A percentile compares a stretch with the other conserved stretches of the same genome.
Conservation (phyloP, 2,329 filamentous ascomycete species). For the Curvularia hawaiiensis region DNA sequence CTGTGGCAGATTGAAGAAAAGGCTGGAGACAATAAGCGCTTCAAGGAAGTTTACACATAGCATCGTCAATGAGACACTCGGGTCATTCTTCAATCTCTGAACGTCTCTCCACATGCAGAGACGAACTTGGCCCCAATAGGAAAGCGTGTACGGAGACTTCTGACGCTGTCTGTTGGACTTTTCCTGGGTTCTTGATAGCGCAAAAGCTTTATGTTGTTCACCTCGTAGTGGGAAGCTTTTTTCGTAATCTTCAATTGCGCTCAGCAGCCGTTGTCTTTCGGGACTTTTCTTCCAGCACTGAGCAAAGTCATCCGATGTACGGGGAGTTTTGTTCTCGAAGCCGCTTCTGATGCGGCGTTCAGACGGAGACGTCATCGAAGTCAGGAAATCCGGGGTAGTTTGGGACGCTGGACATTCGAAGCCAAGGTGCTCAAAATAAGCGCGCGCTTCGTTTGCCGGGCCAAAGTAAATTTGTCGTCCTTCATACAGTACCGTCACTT, state of each 20-base stretch:
- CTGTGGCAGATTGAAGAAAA: slow-evolving; percentile 72
- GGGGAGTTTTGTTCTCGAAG: slow-evolving; percentile 49
- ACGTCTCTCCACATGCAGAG: slow-evolving; percentile 10
- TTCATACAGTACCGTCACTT: slow-evolving; percentile 51
- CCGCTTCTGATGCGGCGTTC: slow-evolving; percentile 43
- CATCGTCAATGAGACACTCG: slow-evolving; percentile 64
- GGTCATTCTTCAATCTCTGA: slow-evolving; percentile 26
- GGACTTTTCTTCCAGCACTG: slow-evolving; percentile 58
- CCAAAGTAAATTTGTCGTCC: slow-evolving; percentile 75
- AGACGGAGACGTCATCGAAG: slow-evolving; percentile 63
- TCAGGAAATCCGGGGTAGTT: slow-evolving; percentile 75
- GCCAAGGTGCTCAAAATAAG: slow-evolving; percentile 70
- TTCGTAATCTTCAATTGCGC: slow-evolving; percentile 52
- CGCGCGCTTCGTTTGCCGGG: slow-evolving; percentile 61
- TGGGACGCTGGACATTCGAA: slow-evolving; percentile 60
- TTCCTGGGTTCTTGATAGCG: slow-evolving; percentile 50
- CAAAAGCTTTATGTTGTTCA: slow-evolving; percentile 42
- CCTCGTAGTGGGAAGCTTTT: slow-evolving; percentile 53
- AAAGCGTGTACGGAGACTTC: slow-evolving; percentile 60
- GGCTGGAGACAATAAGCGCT: slow-evolving; percentile 74
- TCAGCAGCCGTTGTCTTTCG: slow-evolving; percentile 47
- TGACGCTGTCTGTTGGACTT: slow-evolving; percentile 56
- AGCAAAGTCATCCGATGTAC: slow-evolving; percentile 44
- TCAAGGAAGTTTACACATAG: slow-evolving; percentile 72
- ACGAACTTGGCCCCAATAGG: slow-evolving; percentile 26